A percentile compares a stretch with the other conserved stretches of the same genome.
Conservation (phyloP, 2,329 filamentous ascomycete species). For the Verticillium alfalfae region DNA sequence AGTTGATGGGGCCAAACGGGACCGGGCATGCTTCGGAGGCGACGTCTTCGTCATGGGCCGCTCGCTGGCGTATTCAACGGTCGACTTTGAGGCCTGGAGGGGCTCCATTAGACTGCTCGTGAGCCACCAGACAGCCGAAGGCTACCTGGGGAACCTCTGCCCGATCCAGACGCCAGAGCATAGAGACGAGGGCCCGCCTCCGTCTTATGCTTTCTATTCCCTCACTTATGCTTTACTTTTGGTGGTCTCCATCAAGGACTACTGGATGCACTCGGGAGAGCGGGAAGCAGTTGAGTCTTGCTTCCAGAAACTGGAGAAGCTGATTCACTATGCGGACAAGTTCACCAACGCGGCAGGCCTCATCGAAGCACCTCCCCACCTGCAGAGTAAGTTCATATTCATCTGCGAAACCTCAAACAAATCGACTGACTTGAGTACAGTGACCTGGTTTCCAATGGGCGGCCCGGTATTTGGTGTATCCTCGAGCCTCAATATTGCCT, state of each 20-base stretch:
- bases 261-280: slow-evolving; percentile 7
- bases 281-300: background rate
- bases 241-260: slow-evolving; percentile 5
- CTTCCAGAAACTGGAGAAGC: background rate
- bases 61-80: slow-evolving; percentile 3
- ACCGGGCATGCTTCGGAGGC: slow-evolving; percentile 6
- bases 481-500: slow-evolving; percentile 2
- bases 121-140: slow-evolving; percentile 5
- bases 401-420: too few relatives aligned
- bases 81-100: slow-evolving; percentile 1
- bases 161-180: slow-evolving; percentile 5
- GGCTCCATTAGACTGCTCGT: slow-evolving; percentile 7
- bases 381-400: slow-evolving; percentile 3
- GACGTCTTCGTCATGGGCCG: slow-evolving; percentile 7
- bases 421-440: background rate
- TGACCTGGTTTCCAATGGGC: slow-evolving; percentile 7
- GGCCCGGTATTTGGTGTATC: slow-evolving; percentile 3
- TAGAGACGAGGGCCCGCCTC: slow-evolving; percentile 1
- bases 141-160: slow-evolving; percentile 7
- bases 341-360: slow-evolving; percentile 2
- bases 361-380: slow-evolving; percentile 1
- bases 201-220: slow-evolving; percentile 7
- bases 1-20: slow-evolving; percentile 7
- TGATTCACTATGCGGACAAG: slow-evolving; percentile 1
- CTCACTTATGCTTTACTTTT: slow-evolving; percentile 6